phyloP scores from a whole-genome alignment of 148 eudicot genomes.

The Camellia lanceoleosa region DNA sequence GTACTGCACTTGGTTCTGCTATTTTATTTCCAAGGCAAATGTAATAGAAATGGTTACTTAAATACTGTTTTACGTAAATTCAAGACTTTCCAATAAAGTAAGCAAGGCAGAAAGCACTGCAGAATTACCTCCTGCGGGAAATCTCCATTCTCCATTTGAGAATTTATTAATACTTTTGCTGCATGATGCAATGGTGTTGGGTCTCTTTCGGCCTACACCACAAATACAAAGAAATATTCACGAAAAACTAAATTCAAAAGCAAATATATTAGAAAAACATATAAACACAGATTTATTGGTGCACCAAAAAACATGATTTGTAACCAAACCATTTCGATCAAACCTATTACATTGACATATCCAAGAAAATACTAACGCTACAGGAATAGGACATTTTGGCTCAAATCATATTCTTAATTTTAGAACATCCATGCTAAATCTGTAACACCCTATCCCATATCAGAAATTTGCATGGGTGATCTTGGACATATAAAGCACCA shows the following conservation, averaged over 20 bases:
- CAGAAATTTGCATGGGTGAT: no score
- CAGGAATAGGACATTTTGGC: no score
- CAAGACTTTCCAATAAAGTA: neutral
- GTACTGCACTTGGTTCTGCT: neutral
- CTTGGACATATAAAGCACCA: no score
- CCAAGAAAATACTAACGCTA: no score
- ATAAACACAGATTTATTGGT: neutral
- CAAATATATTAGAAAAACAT: neutral
- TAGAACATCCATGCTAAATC: no score
- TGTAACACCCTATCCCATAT: no score
- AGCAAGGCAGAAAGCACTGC: neutral
- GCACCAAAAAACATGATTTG: neutral
- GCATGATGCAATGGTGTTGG: slow-evolving; percentile 68
- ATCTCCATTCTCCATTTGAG: slow-evolving; percentile 82
- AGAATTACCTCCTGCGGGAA: slow-evolving; percentile 73
- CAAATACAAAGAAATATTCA: neutral
- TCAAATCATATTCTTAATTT: no score
- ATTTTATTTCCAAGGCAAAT: neutral
- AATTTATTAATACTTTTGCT: slow-evolving; percentile 66
- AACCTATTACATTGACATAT: neutral
- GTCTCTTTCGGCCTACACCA: slow-evolving; percentile 61
- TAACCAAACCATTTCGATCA: neutral
- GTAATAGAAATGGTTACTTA: neutral
- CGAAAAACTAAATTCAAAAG: neutral
- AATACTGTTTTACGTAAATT: neutral